A percentile compares a stretch with the other conserved stretches of the same genome.
Conservation (phyloP, 768 basidiomycete species). For the Kwoniella dendrophila region DNA sequence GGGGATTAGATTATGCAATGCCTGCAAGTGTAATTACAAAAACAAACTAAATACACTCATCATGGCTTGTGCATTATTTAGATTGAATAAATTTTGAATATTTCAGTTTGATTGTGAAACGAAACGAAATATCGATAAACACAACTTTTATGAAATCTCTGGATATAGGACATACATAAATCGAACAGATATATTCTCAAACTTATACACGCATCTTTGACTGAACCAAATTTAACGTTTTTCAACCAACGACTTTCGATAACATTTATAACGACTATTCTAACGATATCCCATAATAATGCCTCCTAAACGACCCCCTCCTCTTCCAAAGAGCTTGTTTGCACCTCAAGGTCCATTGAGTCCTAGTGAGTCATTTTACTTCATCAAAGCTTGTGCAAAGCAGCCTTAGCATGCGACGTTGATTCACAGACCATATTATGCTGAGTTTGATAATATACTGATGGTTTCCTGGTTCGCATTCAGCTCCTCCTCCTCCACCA, state of each 20-base stretch:
- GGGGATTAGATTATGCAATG: too few species aligned
- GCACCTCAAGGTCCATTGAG: conserved; percentile 36
- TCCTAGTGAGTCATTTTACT: conserved; percentile 32
- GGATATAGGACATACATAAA: too few species aligned
- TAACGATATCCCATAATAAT: conserved; percentile 26
- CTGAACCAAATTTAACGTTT: too few species aligned
- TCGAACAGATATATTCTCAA: too few species aligned
- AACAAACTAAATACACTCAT: too few species aligned
- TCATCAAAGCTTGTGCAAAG: background rate
- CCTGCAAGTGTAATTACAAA: too few species aligned
- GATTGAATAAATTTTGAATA: background rate
- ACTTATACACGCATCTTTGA: too few species aligned
- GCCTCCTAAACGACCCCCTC: conserved; percentile 45
- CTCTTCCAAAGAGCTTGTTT: conserved; percentile 39
- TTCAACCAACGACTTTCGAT: too few species aligned
- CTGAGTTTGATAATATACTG: background rate
- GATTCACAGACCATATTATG: background rate
- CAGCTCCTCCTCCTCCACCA: conserved; percentile 41
- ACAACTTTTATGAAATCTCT: too few species aligned
- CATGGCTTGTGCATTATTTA: conserved; percentile 9
- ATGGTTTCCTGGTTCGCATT: conserved; percentile 23
- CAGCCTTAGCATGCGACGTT: too few species aligned
- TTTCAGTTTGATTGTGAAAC: too few species aligned
- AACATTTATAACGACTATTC: background rate
- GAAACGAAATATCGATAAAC: too few species aligned